Evolutionary conservation across 108 stramenopile genomes (phyloP), one percentile per base, ranked within the genome.

Genomic region (Phaeodactylum tricornutum): DNA sequence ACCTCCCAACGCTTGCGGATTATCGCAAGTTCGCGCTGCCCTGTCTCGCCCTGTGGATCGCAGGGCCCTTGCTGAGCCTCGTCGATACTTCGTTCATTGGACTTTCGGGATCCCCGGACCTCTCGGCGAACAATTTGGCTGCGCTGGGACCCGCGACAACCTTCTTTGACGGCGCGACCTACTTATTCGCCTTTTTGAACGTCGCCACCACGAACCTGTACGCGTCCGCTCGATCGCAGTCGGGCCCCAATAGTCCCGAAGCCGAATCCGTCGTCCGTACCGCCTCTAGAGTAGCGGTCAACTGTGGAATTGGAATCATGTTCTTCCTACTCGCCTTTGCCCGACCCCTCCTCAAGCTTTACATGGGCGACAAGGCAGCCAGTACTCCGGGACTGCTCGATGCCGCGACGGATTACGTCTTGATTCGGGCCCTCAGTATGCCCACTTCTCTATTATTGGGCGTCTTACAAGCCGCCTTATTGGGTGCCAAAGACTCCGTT

Each of bases 151-250:
- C 89, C 2, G 85, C 84, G 48, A 86, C 84, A 12, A 87, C 89
- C 6, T 84, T 92, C 46, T 76, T 86, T 34, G 89, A 92, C 44
- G 89, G 89, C 15, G 77, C 84, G 8, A 77, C 77, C 47, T 92
- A 83, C 47, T 50, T 87, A 15, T 92, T 87, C 63, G 81, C 83
- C 0, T 92, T 92, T 58, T 41, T 92, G 38, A 92, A 92, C 60
- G 84, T 92, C 28, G 89, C 89, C 0, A 83, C 89, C 6, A 92
- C 89, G 28, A 92, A 92, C 57, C 43, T 92, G 29, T 92, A 80
- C 52, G 78, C 89, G 2, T 65, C 70, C 43, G 83, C 83, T 12
- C 43, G 75, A 50, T 83, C 87, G 1, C 55, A 66, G 34, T 33
- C 27, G 9, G 64, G 69, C 22, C 61, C 68, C 17, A 28, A 60